Evolutionary conservation across 2,329 filamentous ascomycete species (phyloP).

Genomic region (Polytolypa hystricis): DNA sequence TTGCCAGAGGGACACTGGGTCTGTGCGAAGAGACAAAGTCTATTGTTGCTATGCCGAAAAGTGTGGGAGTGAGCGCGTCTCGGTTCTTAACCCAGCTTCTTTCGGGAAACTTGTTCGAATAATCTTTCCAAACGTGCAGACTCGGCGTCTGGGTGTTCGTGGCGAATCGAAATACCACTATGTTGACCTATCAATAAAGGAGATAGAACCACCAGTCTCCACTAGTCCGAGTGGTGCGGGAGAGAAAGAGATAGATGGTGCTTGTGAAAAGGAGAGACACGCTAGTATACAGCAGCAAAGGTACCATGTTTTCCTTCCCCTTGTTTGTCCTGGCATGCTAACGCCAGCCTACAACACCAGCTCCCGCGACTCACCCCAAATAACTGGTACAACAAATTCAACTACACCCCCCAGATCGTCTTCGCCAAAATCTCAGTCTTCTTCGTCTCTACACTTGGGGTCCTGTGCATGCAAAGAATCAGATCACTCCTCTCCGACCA

Average conservation of each 20-base stretch:
- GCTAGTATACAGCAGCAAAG: no score
- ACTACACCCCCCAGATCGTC: neutral
- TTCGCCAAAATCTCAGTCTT: neutral
- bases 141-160: conserved; percentile 77
- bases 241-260: no score
- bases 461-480: no score
- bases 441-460: no score
- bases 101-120: conserved; percentile 96
- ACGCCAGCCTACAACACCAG: neutral
- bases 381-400: neutral
- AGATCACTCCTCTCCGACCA: conserved; percentile 26
- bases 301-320: neutral
- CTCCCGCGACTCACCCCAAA: neutral
- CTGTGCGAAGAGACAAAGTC: conserved; percentile 82
- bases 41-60: conserved; percentile 92
- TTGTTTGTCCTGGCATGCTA: neutral
- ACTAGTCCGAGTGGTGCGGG: no score
- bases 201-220: conserved; percentile 27
- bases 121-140: conserved; percentile 90
- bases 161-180: conserved; percentile 99
- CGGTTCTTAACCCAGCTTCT: conserved; percentile 88
- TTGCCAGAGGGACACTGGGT: conserved; percentile 41
- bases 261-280: no score
- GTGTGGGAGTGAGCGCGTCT: conserved; percentile 86
- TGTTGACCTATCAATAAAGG: conserved; percentile 38